Conservation (phyloP, 768 basidiomycete species). For the Phaffia tasmanica region DNA sequence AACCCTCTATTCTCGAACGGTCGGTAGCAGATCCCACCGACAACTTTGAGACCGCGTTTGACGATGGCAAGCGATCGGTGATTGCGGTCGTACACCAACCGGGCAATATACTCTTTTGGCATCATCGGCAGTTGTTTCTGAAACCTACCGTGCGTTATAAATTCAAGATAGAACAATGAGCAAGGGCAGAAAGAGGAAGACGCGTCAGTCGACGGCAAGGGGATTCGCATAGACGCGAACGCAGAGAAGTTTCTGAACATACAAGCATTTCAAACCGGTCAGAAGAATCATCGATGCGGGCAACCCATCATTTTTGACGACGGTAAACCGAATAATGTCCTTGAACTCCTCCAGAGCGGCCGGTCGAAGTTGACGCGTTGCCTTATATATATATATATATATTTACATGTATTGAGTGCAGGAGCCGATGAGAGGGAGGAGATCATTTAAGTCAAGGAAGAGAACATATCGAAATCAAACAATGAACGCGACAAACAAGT, state of each 20-base stretch:
- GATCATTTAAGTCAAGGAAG: too few species aligned
- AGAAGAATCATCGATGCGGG: constrained; percentile 37
- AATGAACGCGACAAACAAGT: too few species aligned
- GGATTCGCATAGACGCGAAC: too few species aligned
- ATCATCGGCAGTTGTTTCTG: constrained; percentile 97
- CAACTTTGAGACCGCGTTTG: constrained; percentile 87
- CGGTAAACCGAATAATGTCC: constrained; percentile 68
- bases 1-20: constrained; percentile 91
- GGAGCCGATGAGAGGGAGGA: constrained; percentile 1
- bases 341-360: constrained; percentile 67
- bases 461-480: too few species aligned
- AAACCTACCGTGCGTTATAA: constrained; percentile 42
- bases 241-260: background rate
- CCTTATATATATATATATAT: constrained; percentile 48
- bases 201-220: background rate
- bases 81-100: constrained; percentile 82
- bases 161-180: background rate
- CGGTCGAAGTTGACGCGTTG: constrained; percentile 52
- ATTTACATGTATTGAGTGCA: too few species aligned
- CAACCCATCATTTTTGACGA: constrained; percentile 70
- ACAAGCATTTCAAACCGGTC: constrained; percentile 25
- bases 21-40: constrained; percentile 93
- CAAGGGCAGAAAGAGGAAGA: background rate
- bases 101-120: constrained; percentile 96
- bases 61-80: constrained; percentile 90